Conservation (phyloP, 495 filamentous ascomycete species). For the Penicilliopsis zonata region DNA sequence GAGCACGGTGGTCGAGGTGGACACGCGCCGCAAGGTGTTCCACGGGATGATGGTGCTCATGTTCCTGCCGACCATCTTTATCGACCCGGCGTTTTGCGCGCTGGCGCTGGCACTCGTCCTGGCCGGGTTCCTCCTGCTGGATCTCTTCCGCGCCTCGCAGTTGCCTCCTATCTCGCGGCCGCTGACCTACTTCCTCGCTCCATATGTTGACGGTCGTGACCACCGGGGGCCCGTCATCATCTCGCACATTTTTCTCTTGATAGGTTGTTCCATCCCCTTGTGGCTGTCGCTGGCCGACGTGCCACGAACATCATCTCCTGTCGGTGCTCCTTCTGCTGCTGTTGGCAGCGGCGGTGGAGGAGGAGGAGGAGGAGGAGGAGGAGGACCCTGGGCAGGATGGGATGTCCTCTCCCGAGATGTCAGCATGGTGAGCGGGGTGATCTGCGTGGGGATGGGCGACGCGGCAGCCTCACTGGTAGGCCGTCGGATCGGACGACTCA, state of each 20-base stretch:
- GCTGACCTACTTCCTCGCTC: slow-evolving; percentile 73
- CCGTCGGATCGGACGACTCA: slow-evolving; percentile 68
- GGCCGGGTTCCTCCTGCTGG: slow-evolving; percentile 73
- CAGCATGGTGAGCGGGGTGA: slow-evolving; percentile 78
- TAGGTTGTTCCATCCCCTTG: slow-evolving; percentile 90
- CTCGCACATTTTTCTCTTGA: slow-evolving; percentile 87
- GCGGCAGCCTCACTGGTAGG: slow-evolving; percentile 90
- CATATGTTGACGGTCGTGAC: slow-evolving; percentile 91
- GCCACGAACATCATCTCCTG: slow-evolving; percentile 34
- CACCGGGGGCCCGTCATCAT: slow-evolving; percentile 89
- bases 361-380: too few species aligned
- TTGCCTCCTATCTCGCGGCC: slow-evolving; percentile 77
- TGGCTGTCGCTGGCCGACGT: slow-evolving; percentile 77
- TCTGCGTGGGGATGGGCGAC: slow-evolving; percentile 93
- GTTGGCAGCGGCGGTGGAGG: too few species aligned
- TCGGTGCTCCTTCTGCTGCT: too few species aligned
- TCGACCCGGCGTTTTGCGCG: slow-evolving; percentile 75
- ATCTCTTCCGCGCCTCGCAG: slow-evolving; percentile 81
- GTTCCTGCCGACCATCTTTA: slow-evolving; percentile 73
- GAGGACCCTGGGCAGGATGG: slow-evolving; percentile 53
- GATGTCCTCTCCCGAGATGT: slow-evolving; percentile 57
- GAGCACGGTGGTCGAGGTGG: slow-evolving; percentile 65
- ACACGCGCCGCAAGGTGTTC: slow-evolving; percentile 96
- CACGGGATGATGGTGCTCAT: slow-evolving; percentile 97
- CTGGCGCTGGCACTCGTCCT: slow-evolving; percentile 66